Percentiles rank a stretch among this genome's conserved stretches.
Evolutionary conservation across 768 basidiomycete genomes (phyloP).

Genomic region (Tremella mesenterica): DNA sequence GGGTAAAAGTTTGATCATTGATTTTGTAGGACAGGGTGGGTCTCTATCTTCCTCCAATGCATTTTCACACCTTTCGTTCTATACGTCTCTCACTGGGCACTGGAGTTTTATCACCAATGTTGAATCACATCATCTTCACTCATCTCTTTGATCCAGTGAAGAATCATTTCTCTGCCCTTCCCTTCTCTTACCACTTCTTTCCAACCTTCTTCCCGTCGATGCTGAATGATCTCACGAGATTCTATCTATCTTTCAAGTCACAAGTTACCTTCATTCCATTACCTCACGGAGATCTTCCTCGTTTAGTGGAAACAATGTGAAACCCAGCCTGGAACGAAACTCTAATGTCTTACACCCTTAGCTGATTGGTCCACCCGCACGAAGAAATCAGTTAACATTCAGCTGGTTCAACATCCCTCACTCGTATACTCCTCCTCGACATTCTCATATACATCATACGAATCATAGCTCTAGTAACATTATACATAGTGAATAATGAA

Average conservation of each 20-base stretch:
- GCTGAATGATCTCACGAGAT: not conserved
- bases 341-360: not conserved
- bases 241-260: not conserved
- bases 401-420: constrained; percentile 26
- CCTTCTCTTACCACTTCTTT: no score
- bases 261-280: no score
- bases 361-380: no score
- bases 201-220: not conserved
- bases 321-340: no score
- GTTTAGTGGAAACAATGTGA: no score
- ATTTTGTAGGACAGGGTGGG: constrained; percentile 36
- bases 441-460: constrained; percentile 23
- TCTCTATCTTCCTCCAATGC: not conserved
- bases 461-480: constrained; percentile 18
- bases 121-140: no score
- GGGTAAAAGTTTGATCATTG: constrained; percentile 26
- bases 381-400: not conserved
- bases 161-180: no score
- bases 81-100: no score
- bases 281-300: no score
- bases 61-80: no score
- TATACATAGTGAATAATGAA: constrained; percentile 22
- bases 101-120: no score
- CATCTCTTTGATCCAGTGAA: no score
- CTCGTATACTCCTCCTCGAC: constrained; percentile 29